phyloP scores from a whole-genome alignment of 1,284 basidiomycete species.

The Pascua guehoae region DNA sequence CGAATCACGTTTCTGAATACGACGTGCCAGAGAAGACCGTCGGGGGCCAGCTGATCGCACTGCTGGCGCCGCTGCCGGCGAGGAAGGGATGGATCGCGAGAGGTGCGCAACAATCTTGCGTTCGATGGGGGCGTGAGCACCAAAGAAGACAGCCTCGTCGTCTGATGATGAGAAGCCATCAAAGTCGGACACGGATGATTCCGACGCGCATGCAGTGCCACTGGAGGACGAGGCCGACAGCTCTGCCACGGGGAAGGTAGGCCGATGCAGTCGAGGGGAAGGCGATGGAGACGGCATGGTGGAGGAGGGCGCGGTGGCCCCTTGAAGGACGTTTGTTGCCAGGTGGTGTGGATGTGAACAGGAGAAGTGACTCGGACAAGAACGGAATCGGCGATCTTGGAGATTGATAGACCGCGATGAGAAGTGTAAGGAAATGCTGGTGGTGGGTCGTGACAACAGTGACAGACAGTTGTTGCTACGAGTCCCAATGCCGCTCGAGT shows the following conservation, averaged over 20 bases:
- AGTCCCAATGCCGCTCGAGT: too few relatives aligned
- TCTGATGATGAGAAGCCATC: conserved; percentile 20
- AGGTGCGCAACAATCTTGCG: conserved; percentile 25
- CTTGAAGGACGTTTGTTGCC: background rate
- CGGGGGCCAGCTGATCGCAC: background rate
- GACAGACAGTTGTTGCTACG: too few relatives aligned
- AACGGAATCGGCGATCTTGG: too few relatives aligned
- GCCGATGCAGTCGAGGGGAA: background rate
- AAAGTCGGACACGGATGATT: background rate
- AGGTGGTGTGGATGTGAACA: too few relatives aligned
- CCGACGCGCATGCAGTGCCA: background rate
- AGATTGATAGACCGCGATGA: too few relatives aligned
- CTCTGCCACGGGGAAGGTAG: too few relatives aligned
- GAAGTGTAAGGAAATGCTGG: too few relatives aligned
- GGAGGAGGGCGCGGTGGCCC: background rate
- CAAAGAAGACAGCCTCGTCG: conserved; percentile 38
- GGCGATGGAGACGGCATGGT: background rate
- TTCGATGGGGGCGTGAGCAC: conserved; percentile 25
- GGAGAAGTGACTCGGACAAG: too few relatives aligned
- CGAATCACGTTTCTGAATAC: conserved; percentile 31
- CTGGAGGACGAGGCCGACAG: too few relatives aligned
- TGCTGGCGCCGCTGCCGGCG: conserved; percentile 2
- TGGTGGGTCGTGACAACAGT: too few relatives aligned
- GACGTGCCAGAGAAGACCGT: conserved; percentile 4
- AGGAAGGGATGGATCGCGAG: conserved; percentile 11